Percentiles rank a stretch among this genome's conserved stretches.
Conservation (phyloP, 2,329 filamentous ascomycete genomes). For the Lachnellula suecica region DNA sequence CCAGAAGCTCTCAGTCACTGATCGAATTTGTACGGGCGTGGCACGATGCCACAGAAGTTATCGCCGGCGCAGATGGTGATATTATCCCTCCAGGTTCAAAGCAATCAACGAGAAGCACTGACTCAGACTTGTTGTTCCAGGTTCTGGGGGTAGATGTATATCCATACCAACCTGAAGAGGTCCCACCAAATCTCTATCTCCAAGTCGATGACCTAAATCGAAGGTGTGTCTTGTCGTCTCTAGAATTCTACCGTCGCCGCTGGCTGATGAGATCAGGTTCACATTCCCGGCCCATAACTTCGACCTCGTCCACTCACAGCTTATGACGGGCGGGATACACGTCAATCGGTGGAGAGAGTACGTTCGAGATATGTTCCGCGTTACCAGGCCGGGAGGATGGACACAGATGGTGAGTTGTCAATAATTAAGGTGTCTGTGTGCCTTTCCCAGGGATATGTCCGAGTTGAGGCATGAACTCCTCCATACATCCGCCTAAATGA, state of each 20-base stretch:
- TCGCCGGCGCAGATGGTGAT: too few relatives aligned
- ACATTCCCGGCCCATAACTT: constrained; percentile 71
- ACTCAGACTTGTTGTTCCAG: constrained; percentile 42
- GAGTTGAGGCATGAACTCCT: too few relatives aligned
- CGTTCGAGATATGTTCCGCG: constrained; percentile 70
- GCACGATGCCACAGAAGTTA: neutral
- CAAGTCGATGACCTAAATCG: constrained; percentile 74
- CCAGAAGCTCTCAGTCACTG: too few relatives aligned
- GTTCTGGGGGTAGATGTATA: constrained; percentile 72
- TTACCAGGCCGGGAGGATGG: constrained; percentile 78
- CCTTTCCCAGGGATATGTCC: too few relatives aligned
- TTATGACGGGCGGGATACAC: constrained; percentile 30
- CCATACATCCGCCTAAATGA: too few relatives aligned
- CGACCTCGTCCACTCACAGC: constrained; percentile 71
- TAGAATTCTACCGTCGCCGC: neutral
- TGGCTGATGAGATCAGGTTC: constrained; percentile 44
- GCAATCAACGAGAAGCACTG: neutral
- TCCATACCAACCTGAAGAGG: constrained; percentile 64
- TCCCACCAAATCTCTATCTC: constrained; percentile 65
- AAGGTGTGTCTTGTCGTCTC: constrained; percentile 43
- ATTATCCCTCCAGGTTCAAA: too few relatives aligned
- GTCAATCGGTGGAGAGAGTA: constrained; percentile 70
- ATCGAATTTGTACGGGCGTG: neutral
- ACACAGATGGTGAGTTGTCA: constrained; percentile 82
- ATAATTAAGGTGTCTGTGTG: too few relatives aligned